Evolutionary conservation across 2,329 filamentous ascomycete genomes (phyloP).

Genomic region (Pestalotiopsis sp.): DNA sequence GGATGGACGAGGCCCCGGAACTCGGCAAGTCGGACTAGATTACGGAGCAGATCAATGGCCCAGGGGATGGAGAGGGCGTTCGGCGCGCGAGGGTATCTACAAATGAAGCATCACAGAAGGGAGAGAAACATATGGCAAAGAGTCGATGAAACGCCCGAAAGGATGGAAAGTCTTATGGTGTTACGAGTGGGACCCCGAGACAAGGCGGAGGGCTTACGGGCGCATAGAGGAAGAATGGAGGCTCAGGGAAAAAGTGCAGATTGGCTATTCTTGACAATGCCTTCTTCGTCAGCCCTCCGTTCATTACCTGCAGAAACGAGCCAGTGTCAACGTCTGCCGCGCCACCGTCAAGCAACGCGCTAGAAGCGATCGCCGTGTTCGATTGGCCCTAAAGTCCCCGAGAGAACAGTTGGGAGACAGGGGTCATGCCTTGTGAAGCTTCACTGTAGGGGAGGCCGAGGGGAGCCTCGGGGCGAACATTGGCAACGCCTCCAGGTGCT

Average conservation of each 20-base stretch:
- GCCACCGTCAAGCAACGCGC: background rate
- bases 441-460: background rate
- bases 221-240: background rate
- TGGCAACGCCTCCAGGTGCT: background rate
- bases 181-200: background rate
- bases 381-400: constrained; percentile 12
- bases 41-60: background rate
- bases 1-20: background rate
- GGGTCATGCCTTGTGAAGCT: background rate
- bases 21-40: background rate
- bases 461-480: background rate
- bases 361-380: background rate
- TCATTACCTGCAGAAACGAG: background rate
- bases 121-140: background rate
- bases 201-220: background rate
- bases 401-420: background rate
- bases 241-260: background rate
- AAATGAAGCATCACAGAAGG: background rate
- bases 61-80: background rate
- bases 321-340: background rate
- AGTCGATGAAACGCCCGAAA: background rate
- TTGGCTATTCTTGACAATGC: background rate
- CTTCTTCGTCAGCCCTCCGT: constrained; percentile 6
- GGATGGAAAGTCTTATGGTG: background rate
- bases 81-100: background rate